Conservation (phyloP, 192 early-diverging fungal genomes). For the Linnemannia exigua region DNA sequence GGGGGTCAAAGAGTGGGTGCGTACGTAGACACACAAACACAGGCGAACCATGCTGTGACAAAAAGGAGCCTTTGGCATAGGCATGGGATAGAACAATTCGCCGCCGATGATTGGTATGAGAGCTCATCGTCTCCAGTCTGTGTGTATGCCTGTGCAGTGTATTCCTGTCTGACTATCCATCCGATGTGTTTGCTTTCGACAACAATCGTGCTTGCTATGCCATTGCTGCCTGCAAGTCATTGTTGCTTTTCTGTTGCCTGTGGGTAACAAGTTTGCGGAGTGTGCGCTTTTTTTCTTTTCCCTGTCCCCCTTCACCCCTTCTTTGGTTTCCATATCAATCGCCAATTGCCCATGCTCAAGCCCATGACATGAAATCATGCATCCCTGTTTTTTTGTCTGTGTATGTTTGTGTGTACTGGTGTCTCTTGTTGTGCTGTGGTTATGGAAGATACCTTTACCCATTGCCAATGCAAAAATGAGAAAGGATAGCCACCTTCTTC, state of each 20-base stretch:
- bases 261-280: neutral
- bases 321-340: neutral
- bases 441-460: neutral
- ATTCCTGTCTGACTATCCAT: slow-evolving; percentile 1
- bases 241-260: neutral
- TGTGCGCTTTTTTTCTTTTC: neutral
- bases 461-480: neutral
- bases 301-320: neutral
- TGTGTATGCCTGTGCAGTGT: neutral
- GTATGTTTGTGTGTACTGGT: neutral
- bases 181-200: neutral
- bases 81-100: neutral
- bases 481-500: neutral
- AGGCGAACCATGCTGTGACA: neutral
- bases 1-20: neutral
- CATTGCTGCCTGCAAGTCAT: neutral
- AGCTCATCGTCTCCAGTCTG: neutral
- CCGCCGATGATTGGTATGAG: slow-evolving; percentile 3
- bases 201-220: neutral
- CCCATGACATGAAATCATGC: slow-evolving; percentile 22
- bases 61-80: neutral
- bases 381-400: slow-evolving; percentile 15
- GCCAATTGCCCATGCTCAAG: neutral
- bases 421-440: neutral
- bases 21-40: neutral